A percentile compares a stretch with the other conserved stretches of the same genome.
phyloP scores from a whole-genome alignment of 768 basidiomycete genomes.

The Lentinula detonsa region DNA sequence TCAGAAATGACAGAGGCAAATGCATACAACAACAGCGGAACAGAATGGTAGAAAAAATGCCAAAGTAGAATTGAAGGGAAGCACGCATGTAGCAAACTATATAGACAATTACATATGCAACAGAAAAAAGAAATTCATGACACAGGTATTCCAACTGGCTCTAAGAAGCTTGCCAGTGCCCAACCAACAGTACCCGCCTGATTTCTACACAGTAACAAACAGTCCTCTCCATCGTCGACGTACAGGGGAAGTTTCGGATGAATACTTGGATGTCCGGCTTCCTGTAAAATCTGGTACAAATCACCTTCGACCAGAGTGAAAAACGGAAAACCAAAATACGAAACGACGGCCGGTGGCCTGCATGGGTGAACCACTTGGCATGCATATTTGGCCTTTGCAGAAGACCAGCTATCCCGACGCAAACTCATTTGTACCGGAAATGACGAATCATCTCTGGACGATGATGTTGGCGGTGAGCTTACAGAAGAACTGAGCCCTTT shows the following conservation, averaged over 20 bases:
- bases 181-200: slow-evolving; percentile 56
- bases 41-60: neutral
- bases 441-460: neutral
- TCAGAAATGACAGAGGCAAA: neutral
- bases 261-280: slow-evolving; percentile 72
- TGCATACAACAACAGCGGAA: neutral
- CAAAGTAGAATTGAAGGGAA: neutral
- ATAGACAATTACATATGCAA: neutral
- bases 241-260: slow-evolving; percentile 71
- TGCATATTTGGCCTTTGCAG: slow-evolving; percentile 50
- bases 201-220: slow-evolving; percentile 68
- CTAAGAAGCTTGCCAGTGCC: slow-evolving; percentile 78
- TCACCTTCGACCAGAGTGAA: slow-evolving; percentile 62
- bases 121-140: slow-evolving; percentile 6
- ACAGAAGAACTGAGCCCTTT: neutral
- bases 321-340: slow-evolving; percentile 74
- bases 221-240: slow-evolving; percentile 75
- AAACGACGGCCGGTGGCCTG: slow-evolving; percentile 53
- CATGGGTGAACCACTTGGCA: slow-evolving; percentile 69
- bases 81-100: neutral
- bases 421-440: slow-evolving; percentile 1
- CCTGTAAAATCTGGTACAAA: slow-evolving; percentile 61
- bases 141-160: slow-evolving; percentile 39
- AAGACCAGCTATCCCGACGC: slow-evolving; percentile 28
- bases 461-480: neutral